A percentile compares a stretch with the other conserved stretches of the same genome.
These are phyloP conservation scores for Fagus sylvatica DNA, from an alignment of 306 rosid species.

Conservation along the genomic window DNA sequence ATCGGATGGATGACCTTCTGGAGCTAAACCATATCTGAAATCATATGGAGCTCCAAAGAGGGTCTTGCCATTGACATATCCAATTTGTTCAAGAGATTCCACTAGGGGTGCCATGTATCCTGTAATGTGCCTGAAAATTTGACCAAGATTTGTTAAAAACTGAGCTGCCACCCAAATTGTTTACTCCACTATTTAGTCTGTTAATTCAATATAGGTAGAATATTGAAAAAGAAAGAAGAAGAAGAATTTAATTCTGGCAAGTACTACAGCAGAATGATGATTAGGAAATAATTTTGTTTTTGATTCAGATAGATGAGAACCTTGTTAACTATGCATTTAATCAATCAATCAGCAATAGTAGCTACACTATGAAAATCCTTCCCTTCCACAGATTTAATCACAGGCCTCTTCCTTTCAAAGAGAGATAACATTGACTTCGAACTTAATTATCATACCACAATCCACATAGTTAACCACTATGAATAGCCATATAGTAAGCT, in stretches of 20 bases:
- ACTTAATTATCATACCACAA: too few species aligned
- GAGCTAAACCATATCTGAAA: conserved; percentile 84
- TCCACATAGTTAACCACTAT: not conserved
- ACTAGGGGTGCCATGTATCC: conserved; percentile 72
- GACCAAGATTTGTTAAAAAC: not conserved
- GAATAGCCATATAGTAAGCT: not conserved
- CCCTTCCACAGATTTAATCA: too few species aligned
- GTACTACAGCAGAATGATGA: not conserved
- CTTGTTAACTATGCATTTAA: not conserved
- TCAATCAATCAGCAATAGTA: too few species aligned
- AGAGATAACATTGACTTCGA: too few species aligned
- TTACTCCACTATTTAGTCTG: not conserved
- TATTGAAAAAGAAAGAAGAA: too few species aligned
- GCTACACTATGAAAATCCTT: too few species aligned
- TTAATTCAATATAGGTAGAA: not conserved
- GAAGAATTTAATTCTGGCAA: too few species aligned
- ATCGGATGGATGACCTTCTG: conserved; percentile 59
- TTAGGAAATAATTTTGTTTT: too few species aligned
- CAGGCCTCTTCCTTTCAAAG: too few species aligned
- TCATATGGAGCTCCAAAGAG: conserved; percentile 94
- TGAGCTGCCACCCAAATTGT: not conserved
- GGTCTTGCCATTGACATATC: conserved; percentile 61
- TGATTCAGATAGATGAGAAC: not conserved
- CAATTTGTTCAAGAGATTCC: conserved; percentile 56
- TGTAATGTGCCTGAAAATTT: conserved; percentile 47